Evolutionary conservation across 176 grass and related monocot genomes (phyloP), one percentile per base, ranked within the genome.

Genomic region (Thinopyrum elongatum): DNA sequence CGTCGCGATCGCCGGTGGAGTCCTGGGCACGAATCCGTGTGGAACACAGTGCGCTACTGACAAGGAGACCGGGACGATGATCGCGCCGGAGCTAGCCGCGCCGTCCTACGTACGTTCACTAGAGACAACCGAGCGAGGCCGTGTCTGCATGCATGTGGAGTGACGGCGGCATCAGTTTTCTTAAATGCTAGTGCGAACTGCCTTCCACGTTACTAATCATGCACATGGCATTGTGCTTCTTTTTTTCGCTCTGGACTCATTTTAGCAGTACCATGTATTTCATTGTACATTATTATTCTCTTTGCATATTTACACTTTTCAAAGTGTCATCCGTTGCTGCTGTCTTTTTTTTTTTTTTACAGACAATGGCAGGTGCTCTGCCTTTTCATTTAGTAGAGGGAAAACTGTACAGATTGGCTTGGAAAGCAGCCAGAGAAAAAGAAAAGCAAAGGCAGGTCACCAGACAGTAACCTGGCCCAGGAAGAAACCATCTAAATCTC

Each of bases 1-100:
- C 71, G 83, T 97, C 87, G 58, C 83, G 69, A 81, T 97, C 90
- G 86, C 66, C 27, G 35, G 80, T 89, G 79, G 85, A 88, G 88
- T 92, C 83, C 67, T 76, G 74, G 61, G 58, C 84, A 92, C 78
- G 81, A 82, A 71, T 79, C 61, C 31, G 84, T 90, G 19, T 58
- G 53, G 55, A 75, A 44, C 87, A 51, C 76, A 84, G 23, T 47
- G 71, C 13, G 12, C 66, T 87, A 82, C 70, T 78, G 51, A 79
- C 53, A 74, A 70, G 62, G 21, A 82, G 70, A 89, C 65, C 59
- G 63, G 16, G 68, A 87, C 44, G 19, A 89, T 74, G 61, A 14
- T 80, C 8, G 5, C 10, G 47, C 63, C 69, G 21, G 55, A 58
- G 55, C 55, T 3, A 76, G 69, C 69, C 47, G 76, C 76, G 68